Evolutionary conservation across 805 yeast species (phyloP).

Genomic region (Yarrowia deformans): DNA sequence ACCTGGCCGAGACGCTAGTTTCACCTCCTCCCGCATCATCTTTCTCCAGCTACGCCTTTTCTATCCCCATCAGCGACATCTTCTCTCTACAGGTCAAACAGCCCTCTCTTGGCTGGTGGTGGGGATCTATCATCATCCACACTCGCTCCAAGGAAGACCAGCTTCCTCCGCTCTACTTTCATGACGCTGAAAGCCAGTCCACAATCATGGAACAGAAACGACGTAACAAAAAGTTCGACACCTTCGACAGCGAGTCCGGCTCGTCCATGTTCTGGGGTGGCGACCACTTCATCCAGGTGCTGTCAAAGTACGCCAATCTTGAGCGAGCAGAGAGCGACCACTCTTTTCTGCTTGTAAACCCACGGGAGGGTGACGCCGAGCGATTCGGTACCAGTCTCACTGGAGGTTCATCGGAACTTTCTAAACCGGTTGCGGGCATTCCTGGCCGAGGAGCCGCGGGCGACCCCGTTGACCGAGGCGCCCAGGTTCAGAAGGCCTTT

Average conservation of each 20-base stretch:
- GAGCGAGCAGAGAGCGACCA: constrained; percentile 76
- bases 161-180: constrained; percentile 88
- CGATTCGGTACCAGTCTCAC: constrained; percentile 62
- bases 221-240: constrained; percentile 72
- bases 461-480: constrained; percentile 50
- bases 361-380: constrained; percentile 64
- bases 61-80: constrained; percentile 63
- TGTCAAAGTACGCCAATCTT: constrained; percentile 64
- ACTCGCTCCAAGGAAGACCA: constrained; percentile 62
- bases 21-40: constrained; percentile 61
- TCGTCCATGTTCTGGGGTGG: constrained; percentile 90
- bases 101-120: constrained; percentile 90
- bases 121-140: constrained; percentile 82
- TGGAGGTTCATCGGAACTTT: constrained; percentile 50
- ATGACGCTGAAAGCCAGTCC: constrained; percentile 84
- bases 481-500: constrained; percentile 58
- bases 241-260: constrained; percentile 60
- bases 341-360: constrained; percentile 77
- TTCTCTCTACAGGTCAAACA: constrained; percentile 84
- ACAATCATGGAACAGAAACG: constrained; percentile 67
- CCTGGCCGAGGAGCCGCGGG: constrained; percentile 39
- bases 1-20: constrained; percentile 51
- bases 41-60: constrained; percentile 71
- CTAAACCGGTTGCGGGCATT: constrained; percentile 31
- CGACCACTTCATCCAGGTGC: constrained; percentile 66